These are phyloP conservation scores for Vigna unguiculata DNA, from an alignment of 306 rosid genomes.

Conservation along the genomic window DNA sequence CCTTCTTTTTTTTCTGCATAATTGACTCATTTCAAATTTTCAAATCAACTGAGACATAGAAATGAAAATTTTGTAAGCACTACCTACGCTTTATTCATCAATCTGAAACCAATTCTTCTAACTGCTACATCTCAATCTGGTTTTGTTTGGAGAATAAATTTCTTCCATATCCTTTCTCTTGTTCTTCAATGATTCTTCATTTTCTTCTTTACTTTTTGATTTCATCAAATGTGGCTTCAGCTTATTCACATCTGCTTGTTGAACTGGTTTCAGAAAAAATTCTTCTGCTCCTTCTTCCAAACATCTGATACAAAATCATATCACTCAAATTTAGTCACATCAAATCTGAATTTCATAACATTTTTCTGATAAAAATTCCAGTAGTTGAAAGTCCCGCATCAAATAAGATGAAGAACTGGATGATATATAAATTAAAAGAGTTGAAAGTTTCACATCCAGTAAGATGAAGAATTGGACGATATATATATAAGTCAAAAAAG, in stretches of 20 bases:
- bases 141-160: conserved; percentile 51
- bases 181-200: conserved; percentile 42
- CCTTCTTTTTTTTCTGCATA: not conserved
- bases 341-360: not conserved
- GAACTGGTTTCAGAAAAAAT: conserved; percentile 88
- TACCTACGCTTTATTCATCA: conserved; percentile 8
- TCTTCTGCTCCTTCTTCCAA: conserved; percentile 95
- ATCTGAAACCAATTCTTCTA: conserved; percentile 27
- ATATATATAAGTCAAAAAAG: too few species aligned
- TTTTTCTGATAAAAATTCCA: too few species aligned
- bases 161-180: conserved; percentile 53
- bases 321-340: conserved; percentile 14
- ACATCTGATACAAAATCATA: conserved; percentile 64
- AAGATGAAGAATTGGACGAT: too few species aligned
- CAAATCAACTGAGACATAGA: not conserved
- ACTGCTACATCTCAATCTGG: conserved; percentile 49
- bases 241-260: conserved; percentile 74
- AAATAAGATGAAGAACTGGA: too few species aligned
- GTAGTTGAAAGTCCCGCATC: too few species aligned
- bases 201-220: conserved; percentile 57
- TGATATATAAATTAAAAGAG: too few species aligned
- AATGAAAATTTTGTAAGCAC: conserved; percentile 32
- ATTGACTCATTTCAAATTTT: not conserved
- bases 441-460: too few species aligned
- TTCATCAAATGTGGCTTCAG: conserved; percentile 77